phyloP scores from a whole-genome alignment of 257 asterid species.

The Lycium ferocissimum region DNA sequence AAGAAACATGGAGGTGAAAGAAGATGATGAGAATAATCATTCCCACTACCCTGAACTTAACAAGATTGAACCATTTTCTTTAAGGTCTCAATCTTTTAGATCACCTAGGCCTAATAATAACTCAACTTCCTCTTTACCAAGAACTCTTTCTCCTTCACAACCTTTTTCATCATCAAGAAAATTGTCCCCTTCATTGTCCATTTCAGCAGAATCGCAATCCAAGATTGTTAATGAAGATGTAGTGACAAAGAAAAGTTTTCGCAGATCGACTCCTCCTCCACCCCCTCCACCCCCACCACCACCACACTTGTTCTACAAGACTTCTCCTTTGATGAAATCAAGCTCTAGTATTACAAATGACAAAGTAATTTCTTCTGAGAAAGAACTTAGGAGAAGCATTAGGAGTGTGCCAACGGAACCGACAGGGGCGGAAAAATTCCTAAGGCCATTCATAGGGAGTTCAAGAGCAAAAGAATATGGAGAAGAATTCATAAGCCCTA shows the following conservation, averaged over 20 bases:
- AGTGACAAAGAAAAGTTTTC: slow-evolving; percentile 48
- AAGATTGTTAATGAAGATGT: slow-evolving; percentile 47
- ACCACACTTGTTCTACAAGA: slow-evolving; percentile 42
- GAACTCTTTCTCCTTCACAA: slow-evolving; percentile 45
- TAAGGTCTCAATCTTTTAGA: slow-evolving; percentile 41
- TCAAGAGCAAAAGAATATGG: slow-evolving; percentile 19
- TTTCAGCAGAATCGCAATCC: slow-evolving; percentile 52
- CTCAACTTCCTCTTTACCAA: slow-evolving; percentile 40
- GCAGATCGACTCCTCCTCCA: slow-evolving; percentile 47
- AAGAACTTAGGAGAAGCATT: slow-evolving; percentile 50
- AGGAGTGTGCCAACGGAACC: slow-evolving; percentile 55
- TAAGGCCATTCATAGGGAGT: slow-evolving; percentile 28
- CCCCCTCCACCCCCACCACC: slow-evolving; percentile 65
- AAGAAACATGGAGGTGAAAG: slow-evolving; percentile 56
- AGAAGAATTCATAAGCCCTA: neutral
- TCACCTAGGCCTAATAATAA: slow-evolving; percentile 37
- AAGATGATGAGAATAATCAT: slow-evolving; percentile 31
- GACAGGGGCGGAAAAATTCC: slow-evolving; percentile 35
- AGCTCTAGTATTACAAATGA: slow-evolving; percentile 38
- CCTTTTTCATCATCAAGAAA: slow-evolving; percentile 37
- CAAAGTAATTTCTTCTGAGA: slow-evolving; percentile 31
- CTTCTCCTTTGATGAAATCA: slow-evolving; percentile 44
- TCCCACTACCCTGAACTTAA: slow-evolving; percentile 33
- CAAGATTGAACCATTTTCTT: slow-evolving; percentile 44
- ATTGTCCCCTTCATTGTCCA: slow-evolving; percentile 39